Evolutionary conservation across 352 stramenopile genomes (phyloP).

Genomic region (Phytophthora pseudosyringae): DNA sequence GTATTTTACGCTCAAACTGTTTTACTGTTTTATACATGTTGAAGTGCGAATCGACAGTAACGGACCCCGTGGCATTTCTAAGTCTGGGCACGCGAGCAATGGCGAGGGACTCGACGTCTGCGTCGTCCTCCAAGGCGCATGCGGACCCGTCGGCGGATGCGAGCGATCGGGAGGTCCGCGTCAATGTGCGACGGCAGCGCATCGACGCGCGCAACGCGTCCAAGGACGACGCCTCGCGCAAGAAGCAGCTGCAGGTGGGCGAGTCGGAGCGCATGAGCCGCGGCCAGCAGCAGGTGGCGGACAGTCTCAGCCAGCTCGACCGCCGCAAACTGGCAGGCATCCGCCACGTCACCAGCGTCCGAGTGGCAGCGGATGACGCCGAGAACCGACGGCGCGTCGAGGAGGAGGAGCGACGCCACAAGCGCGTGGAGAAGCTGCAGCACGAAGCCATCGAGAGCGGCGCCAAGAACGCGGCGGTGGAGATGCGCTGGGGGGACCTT

Average conservation of each 20-base stretch:
- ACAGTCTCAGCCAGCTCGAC: constrained; percentile 82
- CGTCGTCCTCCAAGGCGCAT: constrained; percentile 38
- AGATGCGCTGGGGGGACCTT: constrained; percentile 93
- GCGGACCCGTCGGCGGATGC: constrained; percentile 33
- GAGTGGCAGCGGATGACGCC: constrained; percentile 88
- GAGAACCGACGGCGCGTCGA: constrained; percentile 91
- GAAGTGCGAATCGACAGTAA: constrained; percentile 10
- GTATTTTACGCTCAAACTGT: no score
- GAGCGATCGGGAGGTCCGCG: constrained; percentile 67
- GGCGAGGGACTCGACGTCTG: constrained; percentile 28
- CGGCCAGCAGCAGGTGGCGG: constrained; percentile 77
- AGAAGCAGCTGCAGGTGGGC: constrained; percentile 67
- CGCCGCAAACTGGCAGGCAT: constrained; percentile 81
- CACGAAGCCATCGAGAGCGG: constrained; percentile 91
- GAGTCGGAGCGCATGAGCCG: constrained; percentile 76
- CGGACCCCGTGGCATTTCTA: background rate
- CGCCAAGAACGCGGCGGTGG: constrained; percentile 92
- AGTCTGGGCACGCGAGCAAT: background rate
- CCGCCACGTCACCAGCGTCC: constrained; percentile 91
- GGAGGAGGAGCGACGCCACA: constrained; percentile 90
- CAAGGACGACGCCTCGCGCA: constrained; percentile 80
- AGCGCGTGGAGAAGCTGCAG: constrained; percentile 86
- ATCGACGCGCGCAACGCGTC: constrained; percentile 83
- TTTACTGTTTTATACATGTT: constrained; percentile 8
- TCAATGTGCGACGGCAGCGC: constrained; percentile 68